These are phyloP conservation scores for Fusarium continuum DNA, from an alignment of 2,329 filamentous ascomycete species.

Conservation along the genomic window DNA sequence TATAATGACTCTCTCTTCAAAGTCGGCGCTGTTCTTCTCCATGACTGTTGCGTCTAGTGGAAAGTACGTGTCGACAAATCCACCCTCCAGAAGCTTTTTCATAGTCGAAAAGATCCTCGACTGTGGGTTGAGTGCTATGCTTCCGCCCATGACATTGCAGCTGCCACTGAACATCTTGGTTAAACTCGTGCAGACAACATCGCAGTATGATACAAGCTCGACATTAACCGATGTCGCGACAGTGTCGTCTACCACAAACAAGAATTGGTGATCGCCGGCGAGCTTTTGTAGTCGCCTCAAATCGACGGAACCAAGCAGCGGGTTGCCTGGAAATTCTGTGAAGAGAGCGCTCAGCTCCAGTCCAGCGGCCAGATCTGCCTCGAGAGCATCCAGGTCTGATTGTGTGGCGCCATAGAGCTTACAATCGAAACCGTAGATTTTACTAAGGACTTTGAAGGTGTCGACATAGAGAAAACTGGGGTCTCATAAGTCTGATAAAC, in stretches of 20 bases:
- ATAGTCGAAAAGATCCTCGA: constrained; percentile 49
- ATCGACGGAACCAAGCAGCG: constrained; percentile 45
- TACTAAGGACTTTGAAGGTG: constrained; percentile 44
- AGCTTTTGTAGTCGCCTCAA: constrained; percentile 41
- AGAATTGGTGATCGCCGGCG: constrained; percentile 51
- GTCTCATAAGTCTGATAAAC: background rate
- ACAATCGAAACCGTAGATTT: constrained; percentile 43
- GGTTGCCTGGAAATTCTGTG: constrained; percentile 55
- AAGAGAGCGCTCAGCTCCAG: constrained; percentile 55
- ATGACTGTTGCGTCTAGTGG: constrained; percentile 43
- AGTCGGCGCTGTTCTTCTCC: constrained; percentile 52
- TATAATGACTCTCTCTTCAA: constrained; percentile 48
- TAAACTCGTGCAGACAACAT: constrained; percentile 60
- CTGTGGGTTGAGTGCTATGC: constrained; percentile 55
- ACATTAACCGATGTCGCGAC: constrained; percentile 56
- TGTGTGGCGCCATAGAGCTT: constrained; percentile 57
- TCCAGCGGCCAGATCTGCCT: constrained; percentile 49
- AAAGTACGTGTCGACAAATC: constrained; percentile 40
- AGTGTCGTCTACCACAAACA: constrained; percentile 57
- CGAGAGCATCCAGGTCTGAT: constrained; percentile 53
- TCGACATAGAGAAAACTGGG: constrained; percentile 45
- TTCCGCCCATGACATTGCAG: constrained; percentile 62
- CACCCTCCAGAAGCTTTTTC: constrained; percentile 20
- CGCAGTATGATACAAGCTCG: constrained; percentile 56
- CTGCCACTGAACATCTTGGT: constrained; percentile 66